Evolutionary conservation across 2,329 filamentous ascomycete species (phyloP), one percentile per base, ranked within the genome.

Genomic region (Malbranchea zuffiana): DNA sequence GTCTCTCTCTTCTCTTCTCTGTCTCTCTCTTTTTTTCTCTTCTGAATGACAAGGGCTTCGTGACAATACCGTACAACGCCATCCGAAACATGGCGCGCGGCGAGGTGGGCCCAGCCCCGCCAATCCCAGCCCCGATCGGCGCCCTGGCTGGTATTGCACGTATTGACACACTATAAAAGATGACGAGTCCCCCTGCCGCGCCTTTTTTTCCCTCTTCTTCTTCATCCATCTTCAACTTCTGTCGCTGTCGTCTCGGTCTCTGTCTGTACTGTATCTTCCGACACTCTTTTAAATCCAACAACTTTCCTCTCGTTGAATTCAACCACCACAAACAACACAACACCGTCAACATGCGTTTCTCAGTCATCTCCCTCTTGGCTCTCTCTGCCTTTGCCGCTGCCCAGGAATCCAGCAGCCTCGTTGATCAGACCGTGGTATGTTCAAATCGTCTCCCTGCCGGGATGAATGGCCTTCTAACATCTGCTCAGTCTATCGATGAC

Each of bases 401-500:
- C 21, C 32, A 39, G 13, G 25, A n/a, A 13, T 19, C 15, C 6
- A 5, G 11, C 17, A 28, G 15, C 23, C 11, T n/a, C n/a, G n/a
- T n/a, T n/a, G n/a, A n/a, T n/a, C n/a, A n/a, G n/a, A n/a, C 32
- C n/a, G 25, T 31, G 23, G 40, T 42, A 27, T 12, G 40, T 35
- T 27, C 17, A 3, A 35, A n/a, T 15, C 18, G 12, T 48, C 52
- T n/a, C 27, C 44, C 3, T 52, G 19, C 8, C 8, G n/a, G 17
- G 11, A 10, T 32, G 21, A 42, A 43, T 21, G 42, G 42, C 34
- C 49, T 52, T 11, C 54, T 51, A 19, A 57, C 29, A 21, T 32
- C 34, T 41, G 49, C 32, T 42, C 24, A 34, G 12, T 26, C 28
- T 23, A 42, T 41, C 4, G 46, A 5, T n/a, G n/a, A 37, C 18